Conservation (phyloP, 192 early-diverging fungal genomes). For the Gigaspora rosea region DNA sequence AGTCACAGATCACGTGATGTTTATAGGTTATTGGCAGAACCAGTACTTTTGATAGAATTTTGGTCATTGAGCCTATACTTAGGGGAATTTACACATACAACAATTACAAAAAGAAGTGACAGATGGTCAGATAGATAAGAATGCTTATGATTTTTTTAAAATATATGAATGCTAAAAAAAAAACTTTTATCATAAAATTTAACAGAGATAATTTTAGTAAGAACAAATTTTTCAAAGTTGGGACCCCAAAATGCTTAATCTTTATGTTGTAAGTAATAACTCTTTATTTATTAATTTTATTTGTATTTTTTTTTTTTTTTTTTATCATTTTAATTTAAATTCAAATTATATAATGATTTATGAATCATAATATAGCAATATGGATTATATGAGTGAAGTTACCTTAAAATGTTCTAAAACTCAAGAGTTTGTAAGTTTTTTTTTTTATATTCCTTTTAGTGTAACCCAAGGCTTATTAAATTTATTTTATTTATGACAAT, state of each 20-base stretch:
- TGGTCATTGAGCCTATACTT: conserved; percentile 41
- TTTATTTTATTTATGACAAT: neutral
- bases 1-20: neutral
- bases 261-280: conserved; percentile 52
- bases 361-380: conserved; percentile 37
- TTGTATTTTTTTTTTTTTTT: too few species aligned
- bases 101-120: conserved; percentile 45
- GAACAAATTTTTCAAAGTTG: conserved; percentile 46
- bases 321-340: too few species aligned
- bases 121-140: conserved; percentile 46
- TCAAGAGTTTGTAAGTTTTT: conserved; percentile 47
- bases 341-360: too few species aligned
- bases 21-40: conserved; percentile 38
- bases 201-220: conserved; percentile 38
- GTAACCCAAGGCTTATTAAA: neutral
- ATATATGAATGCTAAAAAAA: neutral
- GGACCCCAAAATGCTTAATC: conserved; percentile 52
- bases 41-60: conserved; percentile 38
- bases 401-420: conserved; percentile 47
- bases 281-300: too few species aligned
- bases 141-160: neutral
- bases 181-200: neutral
- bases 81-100: conserved; percentile 31
- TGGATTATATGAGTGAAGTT: conserved; percentile 47
- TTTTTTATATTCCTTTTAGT: neutral